phyloP scores from a whole-genome alignment of 345 rosid genomes.

The Cardamine occulta region DNA sequence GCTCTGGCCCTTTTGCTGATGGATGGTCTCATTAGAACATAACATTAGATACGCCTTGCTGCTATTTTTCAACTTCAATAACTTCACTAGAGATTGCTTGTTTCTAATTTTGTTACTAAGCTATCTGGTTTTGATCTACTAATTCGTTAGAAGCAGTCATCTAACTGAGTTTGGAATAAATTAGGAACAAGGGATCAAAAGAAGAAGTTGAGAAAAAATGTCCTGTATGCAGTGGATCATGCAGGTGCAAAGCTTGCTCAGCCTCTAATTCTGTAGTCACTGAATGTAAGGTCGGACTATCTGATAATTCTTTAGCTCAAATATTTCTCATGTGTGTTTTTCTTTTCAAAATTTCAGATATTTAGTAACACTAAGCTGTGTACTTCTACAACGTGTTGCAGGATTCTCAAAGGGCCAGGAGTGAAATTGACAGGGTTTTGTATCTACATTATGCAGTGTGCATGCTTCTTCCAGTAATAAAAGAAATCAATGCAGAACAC shows the following conservation, averaged over 20 bases:
- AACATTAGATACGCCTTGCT: conserved; percentile 2
- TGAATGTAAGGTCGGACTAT: conserved; percentile 77
- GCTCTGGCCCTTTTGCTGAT: conserved; percentile 7
- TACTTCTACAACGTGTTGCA: conserved; percentile 47
- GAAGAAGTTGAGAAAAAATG: conserved; percentile 79
- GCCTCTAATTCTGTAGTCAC: conserved; percentile 57
- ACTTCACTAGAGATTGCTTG: conserved; percentile 8
- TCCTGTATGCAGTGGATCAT: conserved; percentile 83
- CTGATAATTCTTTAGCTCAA: conserved; percentile 31
- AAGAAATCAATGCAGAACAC: conserved; percentile 69
- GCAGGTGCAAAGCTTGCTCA: conserved; percentile 79
- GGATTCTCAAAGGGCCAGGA: conserved; percentile 60
- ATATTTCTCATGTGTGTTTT: conserved; percentile 24
- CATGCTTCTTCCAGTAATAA: conserved; percentile 89
- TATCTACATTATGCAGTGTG: conserved; percentile 84
- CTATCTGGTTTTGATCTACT: conserved; percentile 9
- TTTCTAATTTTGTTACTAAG: conserved; percentile 7
- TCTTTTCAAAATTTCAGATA: conserved; percentile 8
- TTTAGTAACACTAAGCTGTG: not conserved
- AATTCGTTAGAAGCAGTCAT: conserved; percentile 1
- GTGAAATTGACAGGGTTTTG: conserved; percentile 66
- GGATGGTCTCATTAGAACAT: conserved; percentile 21
- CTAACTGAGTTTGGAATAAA: conserved; percentile 20
- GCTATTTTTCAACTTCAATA: conserved; percentile 8
- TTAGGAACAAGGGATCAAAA: conserved; percentile 48